phyloP scores from a whole-genome alignment of 768 basidiomycete species.

The Cubamyces sp. region DNA sequence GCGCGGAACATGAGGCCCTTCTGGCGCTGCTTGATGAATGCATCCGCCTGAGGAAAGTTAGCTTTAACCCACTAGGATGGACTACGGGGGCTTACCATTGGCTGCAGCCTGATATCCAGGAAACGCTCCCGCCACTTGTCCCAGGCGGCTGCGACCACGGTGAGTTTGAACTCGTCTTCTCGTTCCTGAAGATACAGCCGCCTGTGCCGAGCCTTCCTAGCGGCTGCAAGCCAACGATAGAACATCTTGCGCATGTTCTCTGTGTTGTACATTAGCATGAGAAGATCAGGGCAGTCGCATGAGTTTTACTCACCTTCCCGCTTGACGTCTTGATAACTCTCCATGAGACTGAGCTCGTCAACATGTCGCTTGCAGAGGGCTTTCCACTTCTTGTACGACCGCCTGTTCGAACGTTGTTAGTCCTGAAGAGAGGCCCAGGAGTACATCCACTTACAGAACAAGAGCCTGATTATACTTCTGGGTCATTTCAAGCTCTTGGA shows the following conservation, averaged over 20 bases:
- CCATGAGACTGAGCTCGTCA: conserved; percentile 78
- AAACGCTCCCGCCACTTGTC: conserved; percentile 81
- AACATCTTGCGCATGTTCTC: conserved; percentile 72
- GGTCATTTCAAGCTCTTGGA: conserved; percentile 66
- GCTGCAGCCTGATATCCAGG: conserved; percentile 63
- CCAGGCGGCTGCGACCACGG: conserved; percentile 61
- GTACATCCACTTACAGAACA: conserved; percentile 38
- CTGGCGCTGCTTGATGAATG: conserved; percentile 60
- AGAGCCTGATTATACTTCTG: conserved; percentile 48
- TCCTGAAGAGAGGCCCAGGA: neutral
- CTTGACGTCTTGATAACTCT: conserved; percentile 81
- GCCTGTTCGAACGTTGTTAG: conserved; percentile 38
- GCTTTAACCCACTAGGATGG: neutral
- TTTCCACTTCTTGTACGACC: conserved; percentile 73
- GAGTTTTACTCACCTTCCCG: conserved; percentile 59
- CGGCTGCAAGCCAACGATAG: conserved; percentile 66
- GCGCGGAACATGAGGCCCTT: conserved; percentile 65
- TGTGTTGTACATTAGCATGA: conserved; percentile 33
- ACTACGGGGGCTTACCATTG: conserved; percentile 51
- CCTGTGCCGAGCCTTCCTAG: conserved; percentile 64
- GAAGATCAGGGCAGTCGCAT: no score
- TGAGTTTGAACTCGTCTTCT: conserved; percentile 63
- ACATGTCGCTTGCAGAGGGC: conserved; percentile 60
- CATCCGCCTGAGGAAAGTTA: conserved; percentile 51
- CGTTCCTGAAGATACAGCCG: conserved; percentile 60